phyloP scores from a whole-genome alignment of 2,329 filamentous ascomycete species.

The Neofusicoccum umdonicola region DNA sequence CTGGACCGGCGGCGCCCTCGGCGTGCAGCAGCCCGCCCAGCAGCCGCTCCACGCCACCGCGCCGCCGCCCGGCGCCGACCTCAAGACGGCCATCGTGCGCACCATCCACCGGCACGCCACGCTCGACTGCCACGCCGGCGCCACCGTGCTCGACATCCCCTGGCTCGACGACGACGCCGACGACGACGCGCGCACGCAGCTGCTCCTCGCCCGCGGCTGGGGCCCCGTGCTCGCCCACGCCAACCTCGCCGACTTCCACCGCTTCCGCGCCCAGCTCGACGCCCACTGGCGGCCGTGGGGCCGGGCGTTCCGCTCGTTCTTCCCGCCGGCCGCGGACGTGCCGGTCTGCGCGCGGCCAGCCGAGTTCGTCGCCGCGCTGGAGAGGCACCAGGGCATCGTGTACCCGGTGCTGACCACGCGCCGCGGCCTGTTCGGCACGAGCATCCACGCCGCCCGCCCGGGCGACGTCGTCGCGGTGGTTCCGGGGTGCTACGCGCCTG shows the following conservation, averaged over 20 bases:
- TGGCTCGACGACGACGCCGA: background rate
- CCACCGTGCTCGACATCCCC: background rate
- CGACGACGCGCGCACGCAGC: background rate
- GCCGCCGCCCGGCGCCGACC: background rate
- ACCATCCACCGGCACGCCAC: background rate
- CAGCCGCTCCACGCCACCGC: background rate
- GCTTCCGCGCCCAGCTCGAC: background rate
- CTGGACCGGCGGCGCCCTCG: background rate
- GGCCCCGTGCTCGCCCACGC: background rate
- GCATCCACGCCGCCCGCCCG: background rate
- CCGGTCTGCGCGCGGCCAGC: background rate
- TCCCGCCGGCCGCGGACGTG: background rate
- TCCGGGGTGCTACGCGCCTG: slow-evolving; percentile 18
- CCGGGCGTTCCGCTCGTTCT: background rate
- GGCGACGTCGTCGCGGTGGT: background rate
- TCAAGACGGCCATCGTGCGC: background rate
- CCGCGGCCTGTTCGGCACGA: background rate
- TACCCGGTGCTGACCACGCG: background rate
- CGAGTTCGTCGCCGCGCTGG: background rate
- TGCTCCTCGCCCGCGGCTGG: background rate
- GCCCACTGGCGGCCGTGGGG: background rate
- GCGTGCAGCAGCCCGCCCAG: background rate
- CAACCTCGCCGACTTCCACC: background rate
- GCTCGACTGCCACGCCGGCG: background rate
- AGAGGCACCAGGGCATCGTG: background rate